Evolutionary conservation across 1,139 yeast species (phyloP).

Genomic region (Pichia sp.): DNA sequence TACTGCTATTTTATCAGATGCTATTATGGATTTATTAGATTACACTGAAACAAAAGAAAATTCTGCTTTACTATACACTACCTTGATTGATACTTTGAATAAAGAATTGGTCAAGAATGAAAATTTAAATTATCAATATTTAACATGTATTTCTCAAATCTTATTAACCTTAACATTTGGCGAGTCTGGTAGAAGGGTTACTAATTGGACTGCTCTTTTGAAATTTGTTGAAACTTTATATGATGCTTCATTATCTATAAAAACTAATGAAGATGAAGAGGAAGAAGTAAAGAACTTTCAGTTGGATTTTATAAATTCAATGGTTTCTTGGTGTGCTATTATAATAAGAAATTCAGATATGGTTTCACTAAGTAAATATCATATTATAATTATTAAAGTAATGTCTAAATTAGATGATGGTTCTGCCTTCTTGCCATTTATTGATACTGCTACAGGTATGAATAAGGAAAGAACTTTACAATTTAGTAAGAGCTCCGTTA

Average conservation of each 20-base stretch:
- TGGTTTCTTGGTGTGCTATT: conserved; percentile 41
- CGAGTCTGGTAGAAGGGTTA: conserved; percentile 61
- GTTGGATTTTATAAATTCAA: conserved; percentile 29
- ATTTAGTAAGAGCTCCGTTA: conserved; percentile 44
- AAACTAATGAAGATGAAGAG: not conserved
- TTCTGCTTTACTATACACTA: conserved; percentile 37
- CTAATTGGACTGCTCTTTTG: conserved; percentile 37
- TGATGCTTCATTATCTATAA: conserved; percentile 8
- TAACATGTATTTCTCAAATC: conserved; percentile 27
- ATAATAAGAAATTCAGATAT: conserved; percentile 56
- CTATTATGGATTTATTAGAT: conserved; percentile 52
- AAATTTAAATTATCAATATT: conserved; percentile 6
- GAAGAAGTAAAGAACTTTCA: conserved; percentile 13
- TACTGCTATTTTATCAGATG: conserved; percentile 50
- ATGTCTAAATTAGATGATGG: conserved; percentile 32
- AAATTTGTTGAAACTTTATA: conserved; percentile 17
- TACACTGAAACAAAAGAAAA: conserved; percentile 52
- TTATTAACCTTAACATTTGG: conserved; percentile 48
- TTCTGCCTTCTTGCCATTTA: conserved; percentile 42
- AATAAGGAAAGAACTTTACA: conserved; percentile 41
- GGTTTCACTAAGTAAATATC: conserved; percentile 43
- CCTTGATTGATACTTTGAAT: conserved; percentile 23
- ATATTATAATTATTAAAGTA: conserved; percentile 29
- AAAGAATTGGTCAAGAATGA: not conserved
- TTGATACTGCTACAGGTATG: conserved; percentile 40